Base-by-base conservation (phyloP, 2,329 filamentous ascomycete genomes). In the Pyricularia sp. region DNA sequence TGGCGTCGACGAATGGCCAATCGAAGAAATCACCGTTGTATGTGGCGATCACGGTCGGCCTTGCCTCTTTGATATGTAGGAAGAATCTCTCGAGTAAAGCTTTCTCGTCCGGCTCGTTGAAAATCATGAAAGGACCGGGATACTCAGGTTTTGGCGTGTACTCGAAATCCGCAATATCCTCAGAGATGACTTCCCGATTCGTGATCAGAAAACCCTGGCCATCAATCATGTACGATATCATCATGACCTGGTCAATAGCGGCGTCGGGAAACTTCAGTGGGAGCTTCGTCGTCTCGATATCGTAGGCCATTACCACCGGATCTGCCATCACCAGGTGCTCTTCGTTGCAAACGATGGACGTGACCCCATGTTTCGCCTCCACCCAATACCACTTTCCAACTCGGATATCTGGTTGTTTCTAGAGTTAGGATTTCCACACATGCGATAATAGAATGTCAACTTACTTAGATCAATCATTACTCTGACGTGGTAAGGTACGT, bases 21-120 rank as follows among this genome's bases (percentile, higher is more conserved):
- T 99, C 95, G 89, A 99, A 99, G 78, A 99, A 99, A 82, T 99
- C 95, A 82, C 95, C 95, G 92, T 99, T 99, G 85, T 99, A 99
- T n/a, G 95, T 99, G 50, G 96, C 94, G 78, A 99, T 99, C 69
- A 99, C 94, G 0, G 94, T 98, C 0, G 95, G 95, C 70, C 91
- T 88, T 0, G 93, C 93, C 78, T 97, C 93, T 76, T 99, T 98
- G 79, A 99, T 91, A 78, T 97, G 95, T 59, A 92, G 84, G 76
- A 99, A 98, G 80, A 99, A 99, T 20, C 95, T 86, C 76, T 98
- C 94, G 26, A 99, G 83, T 2, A 97, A 77, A 0, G 85, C 87
- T 78, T 95, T 95, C 79, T 99, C 95, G 75, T 98, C 90, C 0
- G 93, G 92, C 77, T 99, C 96, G 77, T 99, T 99, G 84, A 98